Percentiles rank a stretch among this genome's conserved stretches.
Conservation (phyloP, 1,284 basidiomycete species). For the Papiliotrema flavescens region DNA sequence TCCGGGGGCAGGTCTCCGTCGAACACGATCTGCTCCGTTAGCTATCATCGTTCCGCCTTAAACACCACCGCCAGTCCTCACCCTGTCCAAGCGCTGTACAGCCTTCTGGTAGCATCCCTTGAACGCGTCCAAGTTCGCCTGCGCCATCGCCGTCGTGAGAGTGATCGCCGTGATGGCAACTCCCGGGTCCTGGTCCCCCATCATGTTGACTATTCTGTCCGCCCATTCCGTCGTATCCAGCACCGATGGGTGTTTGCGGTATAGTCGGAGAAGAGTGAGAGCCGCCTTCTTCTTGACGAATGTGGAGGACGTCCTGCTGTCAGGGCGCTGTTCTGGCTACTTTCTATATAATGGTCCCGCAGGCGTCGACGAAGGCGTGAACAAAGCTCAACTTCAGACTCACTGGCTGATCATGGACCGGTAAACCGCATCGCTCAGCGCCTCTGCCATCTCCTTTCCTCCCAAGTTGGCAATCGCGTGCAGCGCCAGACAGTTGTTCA, state of each 20-base stretch:
- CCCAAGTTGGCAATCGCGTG: constrained; percentile 99
- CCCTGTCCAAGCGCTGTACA: constrained; percentile 80
- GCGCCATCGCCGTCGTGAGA: constrained; percentile 89
- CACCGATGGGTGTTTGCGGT: constrained; percentile 92
- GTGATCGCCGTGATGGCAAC: constrained; percentile 92
- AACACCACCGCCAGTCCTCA: constrained; percentile 50
- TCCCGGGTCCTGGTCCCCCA: constrained; percentile 90
- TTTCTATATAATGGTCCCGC: too few relatives aligned
- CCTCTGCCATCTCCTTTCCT: constrained; percentile 96
- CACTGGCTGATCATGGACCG: constrained; percentile 92
- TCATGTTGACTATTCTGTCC: constrained; percentile 84
- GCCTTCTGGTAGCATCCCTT: constrained; percentile 90
- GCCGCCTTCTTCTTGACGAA: constrained; percentile 99
- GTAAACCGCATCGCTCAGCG: constrained; percentile 88
- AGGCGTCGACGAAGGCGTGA: too few relatives aligned
- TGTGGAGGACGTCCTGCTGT: constrained; percentile 74
- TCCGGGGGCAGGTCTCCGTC: constrained; percentile 82
- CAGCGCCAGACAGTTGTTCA: constrained; percentile 92
- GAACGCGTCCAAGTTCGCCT: constrained; percentile 86
- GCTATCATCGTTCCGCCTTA: not conserved
- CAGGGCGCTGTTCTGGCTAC: not conserved
- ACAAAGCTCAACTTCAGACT: constrained; percentile 37
- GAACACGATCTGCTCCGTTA: constrained; percentile 66
- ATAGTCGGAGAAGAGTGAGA: constrained; percentile 83
- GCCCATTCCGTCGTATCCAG: constrained; percentile 95